Base-by-base conservation (phyloP, 202 grass and related monocot species). In the Bolboschoenoplectus hybrid region DNA sequence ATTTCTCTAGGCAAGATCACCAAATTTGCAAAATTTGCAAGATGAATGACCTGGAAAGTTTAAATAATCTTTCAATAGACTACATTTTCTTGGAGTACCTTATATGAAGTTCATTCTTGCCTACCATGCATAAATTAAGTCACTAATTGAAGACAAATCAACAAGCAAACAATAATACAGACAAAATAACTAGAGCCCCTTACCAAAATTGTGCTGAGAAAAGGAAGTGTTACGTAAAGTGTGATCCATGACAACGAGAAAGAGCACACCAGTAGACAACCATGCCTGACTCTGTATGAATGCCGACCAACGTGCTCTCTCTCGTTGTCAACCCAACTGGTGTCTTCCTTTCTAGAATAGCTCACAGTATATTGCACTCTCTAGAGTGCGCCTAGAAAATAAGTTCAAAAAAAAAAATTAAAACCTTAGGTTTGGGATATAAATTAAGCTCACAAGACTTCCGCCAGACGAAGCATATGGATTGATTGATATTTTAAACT, bases 271-370 rank as follows among this genome's bases (percentile, higher is more conserved):
- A 35, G 85, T 87, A 81, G 51, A 72, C 63, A 87, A 34, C 55
- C 85, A 81, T 87, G 50, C 14, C 46, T 34, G 17, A 10, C 63
- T 32, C 45, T 46, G 63, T 35, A 87, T 87, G 85, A 82, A 55
- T 87, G 65, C 75, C 77, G 62, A 87, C 85, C 50, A 38, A 50
- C 11, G 85, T 82, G 85, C 85, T 87, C 85, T 87, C 85, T 87
- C 85, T 87, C 85, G 50, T 82, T 82, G 85, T 81, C 85, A 87
- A 68, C 65, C 46, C 49, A 45, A 57, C 10, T 41, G 47, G 5
- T 26, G 53, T 9, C 45, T 74, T 74, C 45, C 9, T 51, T 69
- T 51, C 45, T 2, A 2, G 9, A 51, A 51, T 51, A n/a, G 9
- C 9, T 19, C n/a, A 51, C 43, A 45, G 20, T 12, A 19, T 20